Evolutionary conservation across 2,329 filamentous ascomycete species (phyloP), one percentile per base, ranked within the genome.

Genomic region (Penicillium sp.): DNA sequence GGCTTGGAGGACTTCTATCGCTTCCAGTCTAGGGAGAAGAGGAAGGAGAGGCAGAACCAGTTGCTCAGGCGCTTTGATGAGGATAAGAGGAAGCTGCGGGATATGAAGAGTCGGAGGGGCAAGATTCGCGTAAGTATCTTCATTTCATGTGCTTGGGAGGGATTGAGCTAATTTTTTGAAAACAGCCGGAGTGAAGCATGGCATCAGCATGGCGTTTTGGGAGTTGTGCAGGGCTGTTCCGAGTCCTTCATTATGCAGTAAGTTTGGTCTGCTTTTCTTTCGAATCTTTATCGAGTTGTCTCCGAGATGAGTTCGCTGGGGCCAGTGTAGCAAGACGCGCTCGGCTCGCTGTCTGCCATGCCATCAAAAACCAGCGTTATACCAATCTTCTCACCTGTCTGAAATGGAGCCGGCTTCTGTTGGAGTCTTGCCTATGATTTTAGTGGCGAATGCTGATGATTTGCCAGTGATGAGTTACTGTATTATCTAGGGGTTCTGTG

Each of bases 21-120:
- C 50, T 95, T 92, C 79, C 90, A 95, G 80, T 81, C 82, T 63
- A 76, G 90, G 44, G 88, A 95, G 77, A 85, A 83, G 76, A 84
- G 84, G 75, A 94, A 94, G 79, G 83, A 84, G 64, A 81, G 85
- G 63, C 87, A 90, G 70, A 78, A 81, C 39, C 81, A 86, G 63
- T 69, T 94, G 69, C 72, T 89, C 60, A 84, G 78, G 73, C 79
- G 80, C 65, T 95, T 94, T 69, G 87, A 91, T 66, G 84, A 89
- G 69, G 89, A 94, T 74, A 81, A 81, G 73, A 83, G 76, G 74
- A 88, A 83, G 73, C 81, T 94, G 42, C 78, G 81, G 63, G 84
- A 83, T 50, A 86, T 92, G 84, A 84, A 82, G 72, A 81, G 81
- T 69, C 81, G 83, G 73, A 82, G 82, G 66, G 81, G 83, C 18